A percentile compares a stretch with the other conserved stretches of the same genome.
phyloP scores from a whole-genome alignment of 139 green algal genomes.

The Micractinium conductrix region DNA sequence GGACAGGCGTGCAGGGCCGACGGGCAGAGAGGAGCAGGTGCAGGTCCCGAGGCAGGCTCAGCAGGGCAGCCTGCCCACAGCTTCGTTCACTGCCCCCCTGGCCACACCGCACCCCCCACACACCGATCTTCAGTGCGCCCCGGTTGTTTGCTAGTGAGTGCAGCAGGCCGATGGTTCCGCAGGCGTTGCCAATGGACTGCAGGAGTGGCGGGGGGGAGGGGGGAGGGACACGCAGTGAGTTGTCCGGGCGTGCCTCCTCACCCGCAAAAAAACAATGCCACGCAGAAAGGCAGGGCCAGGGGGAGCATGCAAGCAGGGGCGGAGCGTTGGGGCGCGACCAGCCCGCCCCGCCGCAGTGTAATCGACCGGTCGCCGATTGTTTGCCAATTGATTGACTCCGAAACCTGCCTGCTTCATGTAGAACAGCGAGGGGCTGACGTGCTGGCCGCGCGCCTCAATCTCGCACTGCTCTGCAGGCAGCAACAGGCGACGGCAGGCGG shows the following conservation, averaged over 20 bases:
- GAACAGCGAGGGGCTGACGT: conserved; percentile 56
- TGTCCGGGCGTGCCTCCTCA: too few species aligned
- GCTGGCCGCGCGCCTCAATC: conserved; percentile 33
- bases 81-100: too few species aligned
- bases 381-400: too few species aligned
- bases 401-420: conserved; percentile 97
- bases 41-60: neutral
- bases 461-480: conserved; percentile 36
- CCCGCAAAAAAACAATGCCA: too few species aligned
- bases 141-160: conserved; percentile 65
- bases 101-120: too few species aligned
- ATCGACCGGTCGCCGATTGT: too few species aligned
- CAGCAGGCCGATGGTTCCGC: conserved; percentile 93
- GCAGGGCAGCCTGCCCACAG: neutral
- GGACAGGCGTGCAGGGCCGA: neutral
- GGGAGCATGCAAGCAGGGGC: too few species aligned
- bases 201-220: too few species aligned
- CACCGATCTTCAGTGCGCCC: conserved; percentile 20
- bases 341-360: too few species aligned
- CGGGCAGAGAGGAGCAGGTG: neutral
- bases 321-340: too few species aligned
- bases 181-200: conserved; percentile 97
- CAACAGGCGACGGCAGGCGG: neutral
- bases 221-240: too few species aligned
- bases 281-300: too few species aligned